A percentile compares a stretch with the other conserved stretches of the same genome.
These are phyloP conservation scores for Thermothielavioides terrestris DNA, from an alignment of 495 filamentous ascomycete genomes.

Conservation along the genomic window DNA sequence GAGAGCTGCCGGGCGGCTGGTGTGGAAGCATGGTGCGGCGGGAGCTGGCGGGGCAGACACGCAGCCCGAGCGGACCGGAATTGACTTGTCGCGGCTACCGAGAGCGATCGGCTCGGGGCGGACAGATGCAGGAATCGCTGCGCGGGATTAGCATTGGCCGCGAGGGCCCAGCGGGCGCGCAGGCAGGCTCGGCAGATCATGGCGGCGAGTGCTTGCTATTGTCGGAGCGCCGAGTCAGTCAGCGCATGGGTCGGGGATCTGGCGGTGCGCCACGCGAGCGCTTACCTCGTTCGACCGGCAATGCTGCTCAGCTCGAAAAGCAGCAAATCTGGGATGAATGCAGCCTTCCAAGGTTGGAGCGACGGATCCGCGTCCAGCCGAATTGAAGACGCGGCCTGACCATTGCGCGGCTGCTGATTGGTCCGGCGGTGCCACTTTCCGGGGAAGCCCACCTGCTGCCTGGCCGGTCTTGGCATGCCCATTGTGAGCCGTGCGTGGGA, in stretches of 20 bases:
- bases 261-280: too few relatives aligned
- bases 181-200: conserved; percentile 25
- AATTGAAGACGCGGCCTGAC: neutral
- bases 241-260: neutral
- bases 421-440: neutral
- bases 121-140: neutral
- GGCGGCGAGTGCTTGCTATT: neutral
- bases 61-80: neutral
- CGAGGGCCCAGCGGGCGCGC: conserved; percentile 6
- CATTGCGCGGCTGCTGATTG: neutral
- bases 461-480: neutral
- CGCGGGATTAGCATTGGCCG: neutral
- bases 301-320: too few relatives aligned
- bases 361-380: too few relatives aligned
- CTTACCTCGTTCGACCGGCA: too few relatives aligned
- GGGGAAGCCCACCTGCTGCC: neutral
- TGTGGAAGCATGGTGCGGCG: neutral
- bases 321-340: too few relatives aligned
- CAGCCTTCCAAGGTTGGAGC: too few relatives aligned
- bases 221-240: neutral
- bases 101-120: neutral
- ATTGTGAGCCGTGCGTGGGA: neutral
- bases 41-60: neutral
- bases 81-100: neutral
- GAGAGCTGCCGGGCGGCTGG: neutral